Evolutionary conservation across 495 filamentous ascomycete genomes (phyloP), one percentile per base, ranked within the genome.

Genomic region (Aspergillus taichungensis): DNA sequence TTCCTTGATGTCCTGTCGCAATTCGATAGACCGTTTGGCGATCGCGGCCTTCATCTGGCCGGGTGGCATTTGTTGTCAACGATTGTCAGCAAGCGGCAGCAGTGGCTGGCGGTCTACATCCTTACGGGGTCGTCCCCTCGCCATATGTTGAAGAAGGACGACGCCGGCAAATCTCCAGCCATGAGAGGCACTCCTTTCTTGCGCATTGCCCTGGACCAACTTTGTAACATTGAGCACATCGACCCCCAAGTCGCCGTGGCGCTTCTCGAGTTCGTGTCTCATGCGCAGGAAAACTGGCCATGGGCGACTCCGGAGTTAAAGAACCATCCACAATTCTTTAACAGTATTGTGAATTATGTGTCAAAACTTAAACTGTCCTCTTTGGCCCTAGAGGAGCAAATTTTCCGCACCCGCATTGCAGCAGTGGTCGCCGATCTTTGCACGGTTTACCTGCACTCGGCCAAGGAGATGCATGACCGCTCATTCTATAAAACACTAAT

Each of bases 81-180:
- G n/a, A 79, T 95, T 37, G 76, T 97, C 37, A 85, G 87, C 55
- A 89, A 86, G 56, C 82, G 87, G 43, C 92, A 99, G 51, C 88
- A 94, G 56, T 97, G 94, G 83, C 83, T 99, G 68, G 82, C 91
- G 0, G 87, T 94, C 36, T 91, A 88, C 56, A 75, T 97, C 40
- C 80, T 97, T 24, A 95, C 90, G 4, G 92, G 92, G 18, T 82
- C 80, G 47, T 87, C 86, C 0, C 87, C 92, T 11, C 77, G 81
- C 41, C 78, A 90, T 39, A 77, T 80, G 1, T 60, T 87, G 51
- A 83, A 79, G 46, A 74, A 78, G 29, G 61, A 54, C 18, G 71
- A 72, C 46, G 56, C 56, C n/a, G 51, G 54, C 38, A 62, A 57
- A 28, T 54, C 56, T 8, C 60, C 54, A 0, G 56, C 56, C 54